phyloP scores from a whole-genome alignment of 179 eudicot genomes.

The Carnegiea gigantea region DNA sequence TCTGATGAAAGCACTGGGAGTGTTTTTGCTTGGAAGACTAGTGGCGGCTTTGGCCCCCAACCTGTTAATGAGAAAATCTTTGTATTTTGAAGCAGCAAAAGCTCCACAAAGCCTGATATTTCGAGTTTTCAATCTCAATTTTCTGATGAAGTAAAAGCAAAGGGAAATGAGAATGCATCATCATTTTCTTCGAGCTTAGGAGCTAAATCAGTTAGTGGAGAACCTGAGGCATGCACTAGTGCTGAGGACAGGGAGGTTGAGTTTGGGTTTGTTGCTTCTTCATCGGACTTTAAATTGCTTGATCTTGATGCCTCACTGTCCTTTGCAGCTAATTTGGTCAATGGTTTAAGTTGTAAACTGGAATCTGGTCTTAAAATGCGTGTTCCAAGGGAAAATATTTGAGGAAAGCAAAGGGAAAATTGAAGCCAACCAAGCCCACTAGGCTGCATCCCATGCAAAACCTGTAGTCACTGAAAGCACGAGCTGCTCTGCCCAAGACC shows the following conservation, averaged over 20 bases:
- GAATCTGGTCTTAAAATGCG: constrained; percentile 37
- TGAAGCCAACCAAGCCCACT: constrained; percentile 34
- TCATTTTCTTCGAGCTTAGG: constrained; percentile 31
- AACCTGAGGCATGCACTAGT: constrained; percentile 31
- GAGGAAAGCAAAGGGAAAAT: constrained; percentile 52
- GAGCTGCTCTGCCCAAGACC: constrained; percentile 25
- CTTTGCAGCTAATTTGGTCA: constrained; percentile 38
- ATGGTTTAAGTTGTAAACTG: constrained; percentile 35
- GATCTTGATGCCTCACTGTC: constrained; percentile 35
- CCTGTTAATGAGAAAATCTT: constrained; percentile 25
- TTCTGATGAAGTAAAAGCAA: constrained; percentile 31
- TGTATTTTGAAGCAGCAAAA: constrained; percentile 39
- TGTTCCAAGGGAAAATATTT: constrained; percentile 30
- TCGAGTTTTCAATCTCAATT: constrained; percentile 25
- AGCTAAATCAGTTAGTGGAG: constrained; percentile 22
- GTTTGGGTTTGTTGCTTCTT: constrained; percentile 30
- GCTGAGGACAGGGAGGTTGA: constrained; percentile 36
- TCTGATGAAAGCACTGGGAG: constrained; percentile 9
- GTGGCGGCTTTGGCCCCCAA: constrained; percentile 16
- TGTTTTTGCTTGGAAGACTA: constrained; percentile 15
- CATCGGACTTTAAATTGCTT: constrained; percentile 42
- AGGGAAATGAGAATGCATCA: constrained; percentile 23
- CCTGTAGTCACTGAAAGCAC: constrained; percentile 36
- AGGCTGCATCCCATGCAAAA: constrained; percentile 34
- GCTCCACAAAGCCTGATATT: constrained; percentile 11